Evolutionary conservation across 768 basidiomycete species (phyloP), one percentile per base, ranked within the genome.

Genomic region (Mycena pura): DNA sequence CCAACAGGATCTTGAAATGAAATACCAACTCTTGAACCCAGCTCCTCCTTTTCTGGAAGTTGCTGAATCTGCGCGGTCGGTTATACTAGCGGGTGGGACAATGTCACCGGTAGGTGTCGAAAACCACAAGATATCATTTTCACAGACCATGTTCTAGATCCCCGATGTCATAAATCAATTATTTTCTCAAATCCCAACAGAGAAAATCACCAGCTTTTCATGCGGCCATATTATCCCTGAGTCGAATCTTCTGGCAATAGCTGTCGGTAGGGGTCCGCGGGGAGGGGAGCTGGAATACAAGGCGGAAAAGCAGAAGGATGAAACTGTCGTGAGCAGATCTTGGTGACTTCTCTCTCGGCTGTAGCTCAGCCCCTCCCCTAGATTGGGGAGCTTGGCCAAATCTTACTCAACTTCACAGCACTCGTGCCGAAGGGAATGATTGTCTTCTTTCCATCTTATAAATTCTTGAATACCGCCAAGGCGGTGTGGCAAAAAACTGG

Each of bases 11-110:
- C 79, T 92, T 5, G 87, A 90, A 59, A 77, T 98, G 51, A 94
- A 91, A 69, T 99, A 97, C 68, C 92, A 97, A 63, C 86, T 95
- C 19, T 83, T 99, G 22, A 98, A 99, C 69, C 96, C 97, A 2
- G 86, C 93, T 1, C 90, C 92, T 6, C 82, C 88, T 57, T 99
- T 99, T 70, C 78, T 82, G 54, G 91, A 93, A n/a, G 84, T 98
- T 6, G 86, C 93, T 1, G 87, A 94, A 19, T 80, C 82, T 24
- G 93, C 95, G 1, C 79, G 93, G 34, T 84, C 91, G 3, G 88
- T 99, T n/a, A 77, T 99, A 27, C 79, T 99, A 36, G 96, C 97
- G 8, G 96, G 96, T 9, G 96, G 96, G 5, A 99, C 96, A 0
- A 98, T 99, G 97, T 94, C 95, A 7, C 96, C 96, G n/a, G 94